Conservation (phyloP, 1,284 basidiomycete genomes). For the Melampsora americana region DNA sequence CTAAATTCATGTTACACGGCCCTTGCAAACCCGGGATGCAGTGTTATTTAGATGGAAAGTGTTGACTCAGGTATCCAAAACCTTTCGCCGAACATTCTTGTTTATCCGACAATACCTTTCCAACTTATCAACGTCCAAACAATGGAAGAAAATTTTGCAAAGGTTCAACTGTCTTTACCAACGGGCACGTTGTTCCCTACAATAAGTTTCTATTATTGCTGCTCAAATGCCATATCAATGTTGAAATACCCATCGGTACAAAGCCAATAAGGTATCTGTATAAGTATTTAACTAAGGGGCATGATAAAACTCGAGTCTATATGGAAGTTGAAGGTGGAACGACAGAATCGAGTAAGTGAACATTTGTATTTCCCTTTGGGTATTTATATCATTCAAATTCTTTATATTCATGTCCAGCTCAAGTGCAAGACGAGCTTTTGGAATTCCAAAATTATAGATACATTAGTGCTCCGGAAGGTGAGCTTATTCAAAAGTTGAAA, state of each 20-base stretch:
- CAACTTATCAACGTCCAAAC: constrained; percentile 47
- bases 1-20: constrained; percentile 58
- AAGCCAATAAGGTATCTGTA: constrained; percentile 57
- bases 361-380: too few species aligned
- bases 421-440: too few species aligned
- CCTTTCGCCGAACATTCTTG: constrained; percentile 54
- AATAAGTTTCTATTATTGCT: constrained; percentile 52
- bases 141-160: constrained; percentile 10
- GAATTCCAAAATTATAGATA: too few species aligned
- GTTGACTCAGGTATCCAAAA: constrained; percentile 58
- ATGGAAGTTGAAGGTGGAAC: constrained; percentile 52
- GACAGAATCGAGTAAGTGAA: too few species aligned
- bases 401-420: too few species aligned
- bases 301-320: constrained; percentile 56
- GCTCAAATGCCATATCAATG: constrained; percentile 60
- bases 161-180: constrained; percentile 42
- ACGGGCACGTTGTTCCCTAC: constrained; percentile 56
- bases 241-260: constrained; percentile 55
- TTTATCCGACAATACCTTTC: constrained; percentile 56
- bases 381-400: too few species aligned
- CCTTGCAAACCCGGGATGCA: constrained; percentile 54
- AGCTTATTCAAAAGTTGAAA: too few species aligned
- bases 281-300: constrained; percentile 60
- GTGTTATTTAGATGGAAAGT: constrained; percentile 57
- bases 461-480: too few species aligned